Base-by-base conservation (phyloP, 352 stramenopile species). In the Globisporangium solare region DNA sequence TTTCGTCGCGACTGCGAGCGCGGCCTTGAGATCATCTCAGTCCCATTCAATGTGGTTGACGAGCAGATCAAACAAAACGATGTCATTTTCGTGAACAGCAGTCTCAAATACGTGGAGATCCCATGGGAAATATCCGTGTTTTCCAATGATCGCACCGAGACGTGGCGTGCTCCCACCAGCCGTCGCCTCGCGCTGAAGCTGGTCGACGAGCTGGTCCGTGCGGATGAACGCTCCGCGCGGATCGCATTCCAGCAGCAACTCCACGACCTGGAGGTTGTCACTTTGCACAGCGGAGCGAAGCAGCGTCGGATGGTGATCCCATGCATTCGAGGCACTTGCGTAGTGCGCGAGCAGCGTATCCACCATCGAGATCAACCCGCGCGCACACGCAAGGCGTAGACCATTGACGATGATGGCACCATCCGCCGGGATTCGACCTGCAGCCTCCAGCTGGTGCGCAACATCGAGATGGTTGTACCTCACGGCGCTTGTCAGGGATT, bases 201-300 rank as follows among this genome's bases (percentile, higher is more conserved):
- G 45, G 22, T 54, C 41, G 4, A 76, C 47, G 11, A 76, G 59
- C 15, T 69, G 37, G 35, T 65, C 46, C n/a, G 67, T 51, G 31
- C 66, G 67, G 18, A 60, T 63, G 18, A 76, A 40, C 5, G 20
- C 32, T 8, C 68, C 68, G 27, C 68, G 65, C 14, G 66, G 62
- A 42, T 76, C 68, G 24, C 63, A 69, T 32, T 58, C 27, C 6
- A 76, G 59, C 14, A 76, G 32, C 13, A 66, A 8, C 35, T 71
- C 42, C 22, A 71, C 56, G 2, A 66, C 50, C 6, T 70, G 45
- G 15, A 71, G 62, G 53, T 63, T 60, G 17, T 27, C 15, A n/a
- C 39, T 58, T 7, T 52, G 37, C 6, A 61, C 51, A 6, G 59
- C 59, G 1, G 62, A 12, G 31, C 41, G 54, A 22, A 72, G 52